Base-by-base conservation (phyloP, 345 rosid species). In the Sapria himalayana region DNA sequence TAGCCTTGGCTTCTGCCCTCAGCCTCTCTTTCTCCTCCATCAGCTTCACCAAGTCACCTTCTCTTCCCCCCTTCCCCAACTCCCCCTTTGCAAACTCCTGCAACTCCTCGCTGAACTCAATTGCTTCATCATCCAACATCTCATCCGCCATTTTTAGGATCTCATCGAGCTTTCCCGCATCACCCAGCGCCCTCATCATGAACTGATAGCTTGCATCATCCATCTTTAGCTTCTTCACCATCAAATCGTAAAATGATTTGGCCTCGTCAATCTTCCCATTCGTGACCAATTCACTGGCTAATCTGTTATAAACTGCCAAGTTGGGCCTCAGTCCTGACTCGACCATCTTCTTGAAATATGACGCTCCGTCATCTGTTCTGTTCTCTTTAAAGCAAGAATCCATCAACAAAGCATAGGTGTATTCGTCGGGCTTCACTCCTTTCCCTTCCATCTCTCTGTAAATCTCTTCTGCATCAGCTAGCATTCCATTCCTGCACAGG, bases 211-310 rank as follows among this genome's bases (percentile, higher is more conserved):
- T 74, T 1, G 50, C 71, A 27, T 63, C 68, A 13, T 86, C 80
- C 89, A 78, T 76, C 69, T 72, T 86, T 44, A 81, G 76, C 65
- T 78, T 86, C 65, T 52, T 74, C 56, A 72, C 74, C 97, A 86
- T 81, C 56, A 70, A 47, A 56, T 78, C 75, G 17, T 63, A 85
- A 41, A 81, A 73, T 0, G 71, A 67, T 51, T 71, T 85, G 1
- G 86, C 97, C 55, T 81, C 76, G 3, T 78, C 76, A 38, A 81
- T 54, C 63, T 66, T 85, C 46, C 76, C 85, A 5, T 37, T 58
- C 37, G 61, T 68, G 19, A 78, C 74, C 63, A 81, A 55, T 46
- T 72, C 63, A 47, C 61, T 72, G 19, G 78, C 77, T 61, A 85
- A 45, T 43, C 65, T 66, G 51, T 78, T 73, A 37, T 85, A 85